A percentile compares a stretch with the other conserved stretches of the same genome.
phyloP scores from a whole-genome alignment of 177 flowering plant genomes.

The Vitis hybrid region DNA sequence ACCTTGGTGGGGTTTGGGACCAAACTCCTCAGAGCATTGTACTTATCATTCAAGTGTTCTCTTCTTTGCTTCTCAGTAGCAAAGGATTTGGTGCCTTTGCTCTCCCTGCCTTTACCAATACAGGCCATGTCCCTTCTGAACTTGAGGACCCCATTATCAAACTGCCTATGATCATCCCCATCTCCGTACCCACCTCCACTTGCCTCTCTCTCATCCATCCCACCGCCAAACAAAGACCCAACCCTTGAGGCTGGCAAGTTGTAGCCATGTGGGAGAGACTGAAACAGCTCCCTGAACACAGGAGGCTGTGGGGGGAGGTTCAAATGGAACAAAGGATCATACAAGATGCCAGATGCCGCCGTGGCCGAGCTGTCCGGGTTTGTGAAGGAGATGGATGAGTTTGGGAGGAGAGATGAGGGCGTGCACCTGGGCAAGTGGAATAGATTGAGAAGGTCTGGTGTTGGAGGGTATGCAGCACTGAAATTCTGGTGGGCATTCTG shows the following conservation, averaged over 20 bases:
- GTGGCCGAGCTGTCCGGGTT: slow-evolving; percentile 19
- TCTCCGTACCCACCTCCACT: slow-evolving; percentile 24
- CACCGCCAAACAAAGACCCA: slow-evolving; percentile 41
- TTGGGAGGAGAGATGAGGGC: slow-evolving; percentile 19
- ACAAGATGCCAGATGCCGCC: slow-evolving; percentile 21
- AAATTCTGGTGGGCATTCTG: slow-evolving; percentile 13
- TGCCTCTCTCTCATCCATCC: slow-evolving; percentile 30
- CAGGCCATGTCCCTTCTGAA: slow-evolving; percentile 45
- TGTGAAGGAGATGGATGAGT: slow-evolving; percentile 41
- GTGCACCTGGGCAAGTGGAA: slow-evolving; percentile 50
- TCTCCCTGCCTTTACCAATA: slow-evolving; percentile 36
- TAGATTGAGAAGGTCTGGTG: slow-evolving; percentile 59
- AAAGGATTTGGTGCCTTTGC: slow-evolving; percentile 48
- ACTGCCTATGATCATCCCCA: slow-evolving; percentile 28
- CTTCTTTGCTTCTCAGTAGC: slow-evolving; percentile 82
- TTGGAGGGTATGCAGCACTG: slow-evolving; percentile 19
- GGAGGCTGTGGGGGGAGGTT: slow-evolving; percentile 81
- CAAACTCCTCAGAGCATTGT: slow-evolving; percentile 43
- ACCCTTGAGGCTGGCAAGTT: slow-evolving; percentile 26
- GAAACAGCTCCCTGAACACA: slow-evolving; percentile 56
- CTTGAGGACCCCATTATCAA: slow-evolving; percentile 57
- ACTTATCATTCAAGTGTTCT: slow-evolving; percentile 62
- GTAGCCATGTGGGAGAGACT: slow-evolving; percentile 55
- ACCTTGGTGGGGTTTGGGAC: slow-evolving; percentile 91
- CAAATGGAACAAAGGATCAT: slow-evolving; percentile 61